These are phyloP conservation scores for Gamsiella multidivaricata DNA, from an alignment of 192 early-diverging fungal genomes.

Conservation along the genomic window DNA sequence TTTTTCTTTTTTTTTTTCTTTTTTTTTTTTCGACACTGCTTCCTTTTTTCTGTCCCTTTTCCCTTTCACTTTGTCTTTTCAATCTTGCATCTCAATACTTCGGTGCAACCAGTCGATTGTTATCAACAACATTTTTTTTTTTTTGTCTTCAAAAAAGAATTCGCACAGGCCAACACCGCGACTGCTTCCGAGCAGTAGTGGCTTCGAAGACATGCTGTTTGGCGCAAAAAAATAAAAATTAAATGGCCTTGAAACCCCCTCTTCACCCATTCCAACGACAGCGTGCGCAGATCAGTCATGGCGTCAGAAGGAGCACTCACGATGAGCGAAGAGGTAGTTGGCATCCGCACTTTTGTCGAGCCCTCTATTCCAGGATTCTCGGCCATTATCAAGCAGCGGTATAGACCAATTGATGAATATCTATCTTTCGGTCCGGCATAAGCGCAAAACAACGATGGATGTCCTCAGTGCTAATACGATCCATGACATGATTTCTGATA, in stretches of 20 bases:
- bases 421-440: too few relatives aligned
- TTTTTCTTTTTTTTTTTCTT: constrained; percentile 13
- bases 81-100: not conserved
- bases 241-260: not conserved
- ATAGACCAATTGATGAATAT: too few relatives aligned
- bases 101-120: too few relatives aligned
- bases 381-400: constrained; percentile 74
- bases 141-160: too few relatives aligned
- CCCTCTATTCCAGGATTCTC: constrained; percentile 60
- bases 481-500: too few relatives aligned
- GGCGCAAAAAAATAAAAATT: constrained; percentile 8
- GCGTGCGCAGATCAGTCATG: constrained; percentile 12
- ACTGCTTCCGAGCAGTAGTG: constrained; percentile 14
- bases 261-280: too few relatives aligned
- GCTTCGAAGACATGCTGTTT: too few relatives aligned
- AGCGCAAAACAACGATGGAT: too few relatives aligned
- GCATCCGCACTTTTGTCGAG: constrained; percentile 70
- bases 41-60: constrained; percentile 4
- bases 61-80: constrained; percentile 11
- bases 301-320: constrained; percentile 16
- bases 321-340: constrained; percentile 71
- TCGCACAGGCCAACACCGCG: not conserved
- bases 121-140: not conserved
- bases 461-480: not conserved
- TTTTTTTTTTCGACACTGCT: not conserved